A percentile compares a stretch with the other conserved stretches of the same genome.
Conservation (phyloP, 345 rosid genomes). For the Reutealis trisperma region DNA sequence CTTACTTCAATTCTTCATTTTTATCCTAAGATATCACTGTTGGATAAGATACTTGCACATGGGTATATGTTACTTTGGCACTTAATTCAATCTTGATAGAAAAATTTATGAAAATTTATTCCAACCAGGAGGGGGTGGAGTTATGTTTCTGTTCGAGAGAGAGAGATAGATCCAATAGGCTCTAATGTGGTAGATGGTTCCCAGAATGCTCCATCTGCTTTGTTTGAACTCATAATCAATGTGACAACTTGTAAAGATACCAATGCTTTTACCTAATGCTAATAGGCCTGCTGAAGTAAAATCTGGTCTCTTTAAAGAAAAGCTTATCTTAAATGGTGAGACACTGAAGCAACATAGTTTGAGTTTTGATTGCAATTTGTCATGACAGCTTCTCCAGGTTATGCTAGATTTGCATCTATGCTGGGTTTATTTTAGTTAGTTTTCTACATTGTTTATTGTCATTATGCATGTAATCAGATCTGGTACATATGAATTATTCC, state of each 20-base stretch:
- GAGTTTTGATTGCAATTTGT: neutral
- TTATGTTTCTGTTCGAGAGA: neutral
- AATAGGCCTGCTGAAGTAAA: neutral
- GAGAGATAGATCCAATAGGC: neutral
- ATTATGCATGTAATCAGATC: neutral
- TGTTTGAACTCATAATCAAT: neutral
- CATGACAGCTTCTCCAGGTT: neutral
- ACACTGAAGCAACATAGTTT: neutral
- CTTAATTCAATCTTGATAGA: neutral
- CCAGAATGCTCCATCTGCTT: neutral
- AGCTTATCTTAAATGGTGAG: neutral
- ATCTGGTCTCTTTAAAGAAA: neutral
- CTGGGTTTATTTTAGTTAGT: neutral
- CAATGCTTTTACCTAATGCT: neutral
- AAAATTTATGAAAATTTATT: neutral
- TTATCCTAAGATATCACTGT: neutral
- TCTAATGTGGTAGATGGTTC: neutral
- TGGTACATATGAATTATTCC: neutral
- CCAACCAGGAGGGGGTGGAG: neutral
- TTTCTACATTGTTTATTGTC: neutral
- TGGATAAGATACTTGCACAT: neutral
- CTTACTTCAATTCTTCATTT: neutral
- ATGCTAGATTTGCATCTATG: neutral
- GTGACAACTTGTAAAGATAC: neutral
- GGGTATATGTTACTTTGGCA: neutral